These are phyloP conservation scores for Darksidea phi DNA, from an alignment of 495 filamentous ascomycete genomes.

Conservation along the genomic window DNA sequence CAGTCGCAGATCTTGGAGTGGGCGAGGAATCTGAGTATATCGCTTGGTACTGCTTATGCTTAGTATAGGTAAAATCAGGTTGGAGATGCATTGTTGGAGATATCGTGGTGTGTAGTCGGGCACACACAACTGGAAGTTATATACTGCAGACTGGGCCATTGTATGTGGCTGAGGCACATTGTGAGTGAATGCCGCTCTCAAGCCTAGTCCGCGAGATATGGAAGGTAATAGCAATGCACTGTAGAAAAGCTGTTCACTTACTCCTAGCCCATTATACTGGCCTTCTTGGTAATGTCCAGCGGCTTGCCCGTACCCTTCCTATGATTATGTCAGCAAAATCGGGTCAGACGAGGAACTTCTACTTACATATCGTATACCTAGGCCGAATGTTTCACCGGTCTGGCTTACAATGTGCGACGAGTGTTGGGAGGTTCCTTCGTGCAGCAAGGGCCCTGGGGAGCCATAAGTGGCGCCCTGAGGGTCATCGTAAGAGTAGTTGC, in stretches of 20 bases:
- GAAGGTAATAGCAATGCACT: too few relatives aligned
- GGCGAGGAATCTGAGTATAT: conserved; percentile 41
- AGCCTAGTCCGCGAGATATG: too few relatives aligned
- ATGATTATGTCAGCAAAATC: neutral
- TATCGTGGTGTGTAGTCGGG: too few relatives aligned
- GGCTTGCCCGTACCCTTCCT: conserved; percentile 36
- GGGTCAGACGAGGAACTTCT: neutral
- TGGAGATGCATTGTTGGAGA: too few relatives aligned
- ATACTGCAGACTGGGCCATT: too few relatives aligned
- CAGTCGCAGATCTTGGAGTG: conserved; percentile 42
- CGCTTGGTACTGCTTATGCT: too few relatives aligned
- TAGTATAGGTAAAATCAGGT: too few relatives aligned
- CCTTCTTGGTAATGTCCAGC: conserved; percentile 48
- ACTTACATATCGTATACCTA: conserved; percentile 49
- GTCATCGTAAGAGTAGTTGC: conserved; percentile 22
- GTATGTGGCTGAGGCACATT: too few relatives aligned
- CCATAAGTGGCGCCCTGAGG: conserved; percentile 20
- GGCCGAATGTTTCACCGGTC: conserved; percentile 41
- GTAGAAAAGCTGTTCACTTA: too few relatives aligned
- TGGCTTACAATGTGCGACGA: conserved; percentile 13
- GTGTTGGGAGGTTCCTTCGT: conserved; percentile 20
- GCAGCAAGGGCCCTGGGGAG: conserved; percentile 27
- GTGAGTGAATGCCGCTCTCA: too few relatives aligned
- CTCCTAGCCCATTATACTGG: conserved; percentile 42
- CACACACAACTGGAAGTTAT: too few relatives aligned